phyloP scores from a whole-genome alignment of 371 early-diverging fungal species.

The Ecytonucleospora hepatopenaei region DNA sequence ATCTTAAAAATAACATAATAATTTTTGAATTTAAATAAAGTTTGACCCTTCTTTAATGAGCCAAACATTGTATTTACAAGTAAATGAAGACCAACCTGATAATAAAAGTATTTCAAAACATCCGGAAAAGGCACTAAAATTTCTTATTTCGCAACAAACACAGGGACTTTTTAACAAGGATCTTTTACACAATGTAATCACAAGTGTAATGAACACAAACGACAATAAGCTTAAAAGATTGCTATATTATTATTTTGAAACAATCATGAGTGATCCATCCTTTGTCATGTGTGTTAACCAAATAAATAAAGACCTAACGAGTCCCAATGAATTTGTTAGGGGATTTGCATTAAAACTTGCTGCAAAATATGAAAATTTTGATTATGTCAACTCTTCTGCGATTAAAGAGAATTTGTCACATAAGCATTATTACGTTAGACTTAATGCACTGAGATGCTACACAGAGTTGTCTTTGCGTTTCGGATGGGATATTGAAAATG shows the following conservation, averaged over 20 bases:
- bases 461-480: conserved; percentile 9
- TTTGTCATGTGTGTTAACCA: conserved; percentile 62
- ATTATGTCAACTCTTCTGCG: conserved; percentile 57
- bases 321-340: conserved; percentile 94
- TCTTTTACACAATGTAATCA: conserved; percentile 19
- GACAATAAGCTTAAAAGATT: conserved; percentile 50
- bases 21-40: no score
- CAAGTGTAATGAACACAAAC: conserved; percentile 20
- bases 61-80: conserved; percentile 6
- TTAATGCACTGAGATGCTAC: conserved; percentile 71
- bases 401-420: conserved; percentile 62
- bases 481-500: conserved; percentile 17
- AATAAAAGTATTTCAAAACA: not conserved
- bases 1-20: no score
- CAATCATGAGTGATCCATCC: conserved; percentile 5
- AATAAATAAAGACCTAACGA: conserved; percentile 81
- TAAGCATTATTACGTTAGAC: conserved; percentile 84
- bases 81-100: not conserved
- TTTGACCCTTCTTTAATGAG: conserved; percentile 4
- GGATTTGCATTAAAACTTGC: conserved; percentile 81
- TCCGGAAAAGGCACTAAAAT: conserved; percentile 28
- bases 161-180: conserved; percentile 16
- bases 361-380: conserved; percentile 76
- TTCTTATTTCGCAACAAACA: conserved; percentile 22
- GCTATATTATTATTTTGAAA: conserved; percentile 54